Conservation (phyloP, 2,329 filamentous ascomycete species). For the Fusarium falciforme region DNA sequence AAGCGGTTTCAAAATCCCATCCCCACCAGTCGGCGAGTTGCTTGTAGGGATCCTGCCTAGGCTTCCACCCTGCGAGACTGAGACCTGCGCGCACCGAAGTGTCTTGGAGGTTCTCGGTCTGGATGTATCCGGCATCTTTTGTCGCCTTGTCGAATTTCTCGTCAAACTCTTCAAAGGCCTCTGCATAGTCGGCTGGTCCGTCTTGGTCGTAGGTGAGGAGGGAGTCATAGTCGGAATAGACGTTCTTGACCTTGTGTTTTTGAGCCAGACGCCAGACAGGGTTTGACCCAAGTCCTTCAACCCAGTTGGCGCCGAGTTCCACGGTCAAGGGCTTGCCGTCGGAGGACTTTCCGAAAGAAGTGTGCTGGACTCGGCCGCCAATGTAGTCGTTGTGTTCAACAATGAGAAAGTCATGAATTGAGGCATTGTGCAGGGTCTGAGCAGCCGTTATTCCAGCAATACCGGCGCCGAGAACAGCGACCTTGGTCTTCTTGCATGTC, state of each 20-base stretch:
- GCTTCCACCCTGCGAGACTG: slow-evolving; percentile 70
- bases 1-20: slow-evolving; percentile 69
- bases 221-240: slow-evolving; percentile 67
- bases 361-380: slow-evolving; percentile 70
- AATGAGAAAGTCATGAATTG: slow-evolving; percentile 72
- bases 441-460: slow-evolving; percentile 73
- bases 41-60: slow-evolving; percentile 62
- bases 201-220: slow-evolving; percentile 71
- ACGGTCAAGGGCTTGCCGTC: slow-evolving; percentile 67
- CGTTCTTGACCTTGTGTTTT: slow-evolving; percentile 67
- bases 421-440: slow-evolving; percentile 70
- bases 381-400: slow-evolving; percentile 72
- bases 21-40: slow-evolving; percentile 71
- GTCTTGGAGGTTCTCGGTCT: slow-evolving; percentile 71
- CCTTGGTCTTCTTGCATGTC: slow-evolving; percentile 46
- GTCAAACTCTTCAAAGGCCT: slow-evolving; percentile 63
- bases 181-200: slow-evolving; percentile 62
- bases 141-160: slow-evolving; percentile 57
- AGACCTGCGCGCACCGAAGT: slow-evolving; percentile 69
- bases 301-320: slow-evolving; percentile 77
- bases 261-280: slow-evolving; percentile 72
- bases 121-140: slow-evolving; percentile 66
- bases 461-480: slow-evolving; percentile 63
- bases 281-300: slow-evolving; percentile 54
- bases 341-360: slow-evolving; percentile 62